Conservation (phyloP, 2,329 filamentous ascomycete species). For the Pseudopithomyces maydicus region DNA sequence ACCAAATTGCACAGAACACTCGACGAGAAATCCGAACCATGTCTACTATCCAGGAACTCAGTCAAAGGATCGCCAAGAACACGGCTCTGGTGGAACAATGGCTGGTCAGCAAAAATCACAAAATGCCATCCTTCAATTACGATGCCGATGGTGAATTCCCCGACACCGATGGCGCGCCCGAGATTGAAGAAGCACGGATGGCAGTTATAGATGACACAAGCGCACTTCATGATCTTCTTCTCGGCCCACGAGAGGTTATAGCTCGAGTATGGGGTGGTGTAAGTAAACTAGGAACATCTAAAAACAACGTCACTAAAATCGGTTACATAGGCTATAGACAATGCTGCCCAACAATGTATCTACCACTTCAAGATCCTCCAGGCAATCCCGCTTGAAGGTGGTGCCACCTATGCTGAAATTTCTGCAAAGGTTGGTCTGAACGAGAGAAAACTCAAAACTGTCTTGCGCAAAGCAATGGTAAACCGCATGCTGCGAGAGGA, state of each 20-base stretch:
- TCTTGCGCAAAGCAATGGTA: neutral
- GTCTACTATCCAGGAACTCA: slow-evolving; percentile 3
- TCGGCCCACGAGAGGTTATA: slow-evolving; percentile 2
- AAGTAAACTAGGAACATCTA: neutral
- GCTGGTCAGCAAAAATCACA: slow-evolving; percentile 1
- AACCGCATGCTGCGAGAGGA: slow-evolving; percentile 4
- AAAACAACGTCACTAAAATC: neutral
- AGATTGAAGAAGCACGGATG: slow-evolving; percentile 1
- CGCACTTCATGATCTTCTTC: slow-evolving; percentile 1
- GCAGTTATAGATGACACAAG: slow-evolving; percentile 1
- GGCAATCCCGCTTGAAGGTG: slow-evolving; percentile 1
- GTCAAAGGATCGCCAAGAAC: neutral
- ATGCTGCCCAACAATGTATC: slow-evolving; percentile 3
- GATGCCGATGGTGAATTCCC: slow-evolving; percentile 6
- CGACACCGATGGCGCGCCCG: neutral
- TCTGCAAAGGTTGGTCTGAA: neutral
- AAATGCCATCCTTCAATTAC: neutral
- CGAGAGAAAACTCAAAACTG: slow-evolving; percentile 2
- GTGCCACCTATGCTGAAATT: slow-evolving; percentile 1
- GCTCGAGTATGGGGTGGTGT: neutral
- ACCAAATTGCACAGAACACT: too few species aligned
- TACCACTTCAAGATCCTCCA: slow-evolving; percentile 3
- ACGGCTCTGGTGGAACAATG: slow-evolving; percentile 2
- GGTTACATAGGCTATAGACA: neutral
- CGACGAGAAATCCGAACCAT: neutral